Percentiles rank a stretch among this genome's conserved stretches.
Conservation (phyloP, 495 filamentous ascomycete genomes). For the Oidiodendron maius region DNA sequence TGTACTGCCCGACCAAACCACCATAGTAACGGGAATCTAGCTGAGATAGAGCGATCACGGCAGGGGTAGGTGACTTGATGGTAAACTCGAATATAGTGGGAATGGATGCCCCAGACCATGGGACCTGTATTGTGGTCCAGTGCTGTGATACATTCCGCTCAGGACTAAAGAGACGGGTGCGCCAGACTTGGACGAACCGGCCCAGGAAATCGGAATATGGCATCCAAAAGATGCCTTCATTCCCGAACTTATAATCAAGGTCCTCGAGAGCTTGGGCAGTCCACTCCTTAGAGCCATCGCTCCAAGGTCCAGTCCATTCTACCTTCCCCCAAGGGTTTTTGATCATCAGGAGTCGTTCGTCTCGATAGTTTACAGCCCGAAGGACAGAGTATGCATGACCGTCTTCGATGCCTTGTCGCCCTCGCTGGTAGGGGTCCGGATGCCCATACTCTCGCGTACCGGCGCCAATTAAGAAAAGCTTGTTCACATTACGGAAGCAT, state of each 20-base stretch:
- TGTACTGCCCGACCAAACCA: slow-evolving; percentile 75
- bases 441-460: slow-evolving; percentile 51
- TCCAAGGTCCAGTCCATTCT: slow-evolving; percentile 81
- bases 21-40: slow-evolving; percentile 81
- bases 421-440: slow-evolving; percentile 37
- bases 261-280: slow-evolving; percentile 78
- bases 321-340: slow-evolving; percentile 84
- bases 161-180: slow-evolving; percentile 73
- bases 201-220: slow-evolving; percentile 75
- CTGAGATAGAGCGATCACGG: slow-evolving; percentile 72
- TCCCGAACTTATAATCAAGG: slow-evolving; percentile 67
- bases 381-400: slow-evolving; percentile 85
- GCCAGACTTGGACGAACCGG: slow-evolving; percentile 76
- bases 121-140: slow-evolving; percentile 79
- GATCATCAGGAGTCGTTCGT: slow-evolving; percentile 59
- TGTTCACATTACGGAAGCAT: slow-evolving; percentile 74
- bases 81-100: slow-evolving; percentile 73
- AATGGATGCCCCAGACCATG: slow-evolving; percentile 82
- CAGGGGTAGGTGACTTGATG: slow-evolving; percentile 57
- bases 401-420: slow-evolving; percentile 67
- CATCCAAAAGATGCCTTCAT: slow-evolving; percentile 72
- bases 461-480: slow-evolving; percentile 81
- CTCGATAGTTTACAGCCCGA: slow-evolving; percentile 61
- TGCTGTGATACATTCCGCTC: slow-evolving; percentile 77
- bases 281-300: slow-evolving; percentile 88